Percentiles rank a stretch among this genome's conserved stretches.
Evolutionary conservation across 768 basidiomycete genomes (phyloP).

Genomic region (Tylopilus vinaceipallidus): DNA sequence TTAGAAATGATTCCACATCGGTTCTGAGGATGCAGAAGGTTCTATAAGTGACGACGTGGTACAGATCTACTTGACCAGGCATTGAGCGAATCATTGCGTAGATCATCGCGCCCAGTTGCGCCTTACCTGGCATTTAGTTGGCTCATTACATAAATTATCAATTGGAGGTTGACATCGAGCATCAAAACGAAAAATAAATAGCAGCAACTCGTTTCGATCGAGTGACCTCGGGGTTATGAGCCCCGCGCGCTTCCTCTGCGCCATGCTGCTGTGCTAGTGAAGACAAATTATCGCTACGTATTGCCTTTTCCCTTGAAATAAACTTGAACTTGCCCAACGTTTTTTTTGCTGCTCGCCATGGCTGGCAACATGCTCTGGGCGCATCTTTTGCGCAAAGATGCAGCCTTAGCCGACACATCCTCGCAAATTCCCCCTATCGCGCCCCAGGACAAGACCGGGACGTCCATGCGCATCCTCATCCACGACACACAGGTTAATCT

Average conservation of each 20-base stretch:
- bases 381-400: constrained; percentile 50
- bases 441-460: constrained; percentile 63
- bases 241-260: constrained; percentile 49
- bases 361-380: constrained; percentile 44
- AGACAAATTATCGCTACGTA: accelerated
- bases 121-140: too few relatives aligned
- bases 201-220: constrained; percentile 48
- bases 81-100: too few relatives aligned
- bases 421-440: constrained; percentile 35
- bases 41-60: too few relatives aligned
- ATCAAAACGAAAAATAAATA: constrained; percentile 2
- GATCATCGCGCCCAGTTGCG: too few relatives aligned
- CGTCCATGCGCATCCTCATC: constrained; percentile 69
- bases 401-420: constrained; percentile 20
- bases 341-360: background rate
- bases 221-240: constrained; percentile 50
- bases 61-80: too few relatives aligned
- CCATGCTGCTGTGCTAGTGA: constrained; percentile 36
- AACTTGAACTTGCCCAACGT: background rate
- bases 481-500: constrained; percentile 73
- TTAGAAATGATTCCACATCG: too few relatives aligned
- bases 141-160: too few relatives aligned
- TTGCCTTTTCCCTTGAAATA: too few relatives aligned
- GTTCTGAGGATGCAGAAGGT: too few relatives aligned
- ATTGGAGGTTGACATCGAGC: too few relatives aligned